Base-by-base conservation (phyloP, 345 rosid species). In the Acer campestre region DNA sequence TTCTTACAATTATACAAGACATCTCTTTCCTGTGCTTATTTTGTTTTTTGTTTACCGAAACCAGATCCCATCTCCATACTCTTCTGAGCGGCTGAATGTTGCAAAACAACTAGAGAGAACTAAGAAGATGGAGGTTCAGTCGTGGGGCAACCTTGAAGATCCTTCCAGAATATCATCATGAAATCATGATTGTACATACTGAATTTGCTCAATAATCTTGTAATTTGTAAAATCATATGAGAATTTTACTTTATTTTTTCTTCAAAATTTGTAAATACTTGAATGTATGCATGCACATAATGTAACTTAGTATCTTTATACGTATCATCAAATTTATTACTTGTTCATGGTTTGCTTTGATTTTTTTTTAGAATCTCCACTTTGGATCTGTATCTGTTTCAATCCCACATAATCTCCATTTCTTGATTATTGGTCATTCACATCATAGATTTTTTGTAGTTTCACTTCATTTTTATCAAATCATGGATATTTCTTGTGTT, bases 51-150 rank as follows among this genome's bases (percentile, higher is more conserved):
- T 76, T 23, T 29, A 6, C 51, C 55, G 22, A 61, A 40, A 68
- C 74, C 70, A 91, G 95, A 89, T 91, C 73, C 95, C 95, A 49
- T 91, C 95, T 58, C 93, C 90, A 11, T 91, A 82, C 80, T 83
- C 90, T 29, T 17, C 77, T 0, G 86, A 85, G 78, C 89, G 93
- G 56, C 81, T 89, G 79, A 90, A 83, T 72, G 82, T 82, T n/a
- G 85, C 75, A 53, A 88, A 88, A 80, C 95, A 91, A 72, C 77
- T 89, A 6, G 71, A 83, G 42, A 82, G 93, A 82, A 87, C 89
- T 3, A 88, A 81, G 86, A 87, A 87, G 84, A 85, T 80, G 89
- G 88, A 88, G 71, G 79, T 87, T 68, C 79, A 55, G 64, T 71
- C 82, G 4, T 79, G 85, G 86, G 85, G 84, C 82, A 85, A 75